Base-by-base conservation (phyloP, 352 stramenopile genomes). In the Detonula confervacea region DNA sequence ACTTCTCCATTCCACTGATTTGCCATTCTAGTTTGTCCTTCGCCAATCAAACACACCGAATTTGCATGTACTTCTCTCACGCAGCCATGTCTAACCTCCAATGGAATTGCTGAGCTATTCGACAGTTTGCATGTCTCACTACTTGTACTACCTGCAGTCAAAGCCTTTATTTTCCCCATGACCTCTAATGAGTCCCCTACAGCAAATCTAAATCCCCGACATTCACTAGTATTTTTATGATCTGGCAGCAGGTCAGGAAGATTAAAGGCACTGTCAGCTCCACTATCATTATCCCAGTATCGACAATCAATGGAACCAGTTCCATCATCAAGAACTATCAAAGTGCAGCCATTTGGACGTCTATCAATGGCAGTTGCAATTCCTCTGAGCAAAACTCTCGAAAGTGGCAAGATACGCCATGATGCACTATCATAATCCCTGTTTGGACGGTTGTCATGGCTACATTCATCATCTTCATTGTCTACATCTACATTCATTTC, bases 31-130 rank as follows among this genome's bases (percentile, higher is more conserved):
- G 56, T 49, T 67, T 74, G 46, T 29, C 68, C 39, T 35, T 30
- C 14, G 25, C 29, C 47, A 61, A 82, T 60, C 20, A 55, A 14
- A 68, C 74, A 80, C 46, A 91, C 73, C 57, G 79, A 68, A 67
- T 52, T 84, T 12, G 61, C 68, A 37, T 86, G 76, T 29, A 91
- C 66, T 82, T 91, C 86, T 62, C 65, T 44, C 3, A 82, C 22
- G 42, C 80, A 83, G 12, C 60, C 74, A 30, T 74, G 70, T 67
- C 74, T 61, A 60, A 77, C 56, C 11, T 83, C 74, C 25, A 77
- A 37, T 4, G 49, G 25, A 62, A 18, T 47, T 16, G 42, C 9
- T 27, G 47, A 55, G 1, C 57, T 20, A 49, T 47, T 33, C 6
- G 56, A 63, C 7, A 67, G 20, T 49, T 42, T 63, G 44, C 22